Conservation (phyloP, 225 moss, liverwort and hornwort species). For the Physcomitrellopsis africana region DNA sequence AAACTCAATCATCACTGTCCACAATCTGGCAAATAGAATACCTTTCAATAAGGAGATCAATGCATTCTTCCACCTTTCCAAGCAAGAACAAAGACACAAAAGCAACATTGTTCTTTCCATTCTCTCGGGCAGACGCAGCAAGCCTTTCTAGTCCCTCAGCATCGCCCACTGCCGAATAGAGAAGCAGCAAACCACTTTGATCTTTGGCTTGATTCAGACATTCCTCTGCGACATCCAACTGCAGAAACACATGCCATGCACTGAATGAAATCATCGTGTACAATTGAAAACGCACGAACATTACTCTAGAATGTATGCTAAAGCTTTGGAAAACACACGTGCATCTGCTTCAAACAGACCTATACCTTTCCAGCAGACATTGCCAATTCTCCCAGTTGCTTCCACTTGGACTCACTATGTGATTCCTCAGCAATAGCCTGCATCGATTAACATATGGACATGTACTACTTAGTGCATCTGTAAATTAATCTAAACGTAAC, state of each 20-base stretch:
- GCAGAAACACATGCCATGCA: conserved; percentile 25
- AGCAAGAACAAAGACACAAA: conserved; percentile 87
- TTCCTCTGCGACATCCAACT: conserved; percentile 93
- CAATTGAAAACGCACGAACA: background rate
- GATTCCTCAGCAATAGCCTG: conserved; percentile 91
- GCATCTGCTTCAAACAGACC: background rate
- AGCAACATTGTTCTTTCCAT: conserved; percentile 94
- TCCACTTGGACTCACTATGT: conserved; percentile 92
- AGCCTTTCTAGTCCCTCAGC: conserved; percentile 73
- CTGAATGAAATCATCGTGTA: background rate
- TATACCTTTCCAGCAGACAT: conserved; percentile 90
- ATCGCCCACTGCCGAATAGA: conserved; percentile 86
- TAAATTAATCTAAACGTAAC: background rate
- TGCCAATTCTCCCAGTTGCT: conserved; percentile 88
- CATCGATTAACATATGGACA: background rate
- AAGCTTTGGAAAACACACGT: background rate
- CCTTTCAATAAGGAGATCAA: conserved; percentile 88
- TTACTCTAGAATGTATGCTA: background rate
- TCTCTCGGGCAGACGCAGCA: conserved; percentile 65
- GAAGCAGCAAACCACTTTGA: conserved; percentile 81
- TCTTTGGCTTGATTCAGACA: conserved; percentile 84
- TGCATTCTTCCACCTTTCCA: conserved; percentile 82
- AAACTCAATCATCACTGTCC: background rate
- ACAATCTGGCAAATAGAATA: conserved; percentile 21
- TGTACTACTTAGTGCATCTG: background rate